Percentiles rank a stretch among this genome's conserved stretches.
These are phyloP conservation scores for Dinochytrium kinnereticum DNA, from an alignment of 371 early-diverging fungal genomes.

Conservation along the genomic window DNA sequence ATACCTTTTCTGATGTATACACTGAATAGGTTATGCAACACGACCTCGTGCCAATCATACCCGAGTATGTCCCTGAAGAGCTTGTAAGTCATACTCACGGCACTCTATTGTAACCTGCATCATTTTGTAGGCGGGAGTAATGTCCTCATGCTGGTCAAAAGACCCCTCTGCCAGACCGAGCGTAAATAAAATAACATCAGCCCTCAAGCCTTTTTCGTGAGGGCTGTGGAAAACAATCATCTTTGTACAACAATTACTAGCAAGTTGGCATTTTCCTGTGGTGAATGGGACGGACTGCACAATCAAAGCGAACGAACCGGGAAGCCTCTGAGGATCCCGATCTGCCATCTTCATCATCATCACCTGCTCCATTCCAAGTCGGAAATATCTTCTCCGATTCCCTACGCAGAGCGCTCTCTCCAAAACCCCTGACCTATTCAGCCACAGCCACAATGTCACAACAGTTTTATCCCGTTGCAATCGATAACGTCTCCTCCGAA, in stretches of 20 bases:
- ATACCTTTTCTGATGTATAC: no score
- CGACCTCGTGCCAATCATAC: background rate
- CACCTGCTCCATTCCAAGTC: background rate
- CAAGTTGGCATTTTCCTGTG: no score
- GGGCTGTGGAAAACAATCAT: background rate
- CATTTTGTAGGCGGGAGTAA: background rate
- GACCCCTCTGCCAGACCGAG: background rate
- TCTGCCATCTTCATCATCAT: background rate
- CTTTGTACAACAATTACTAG: no score
- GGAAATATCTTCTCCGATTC: conserved; percentile 23
- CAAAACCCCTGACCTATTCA: conserved; percentile 5
- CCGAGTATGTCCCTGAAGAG: conserved; percentile 23
- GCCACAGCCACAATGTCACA: background rate
- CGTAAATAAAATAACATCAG: background rate
- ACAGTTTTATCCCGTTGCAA: conserved; percentile 8
- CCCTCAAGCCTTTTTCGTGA: background rate
- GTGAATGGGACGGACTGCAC: background rate
- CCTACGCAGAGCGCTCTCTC: conserved; percentile 17
- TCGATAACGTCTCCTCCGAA: conserved; percentile 17
- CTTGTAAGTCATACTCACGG: background rate
- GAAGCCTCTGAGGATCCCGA: background rate
- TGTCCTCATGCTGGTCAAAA: background rate
- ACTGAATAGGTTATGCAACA: no score
- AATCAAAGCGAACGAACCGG: background rate
- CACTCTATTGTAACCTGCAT: background rate